Evolutionary conservation across 1,284 basidiomycete species (phyloP), one percentile per base, ranked within the genome.

Genomic region (Papiliotrema nemorosa): DNA sequence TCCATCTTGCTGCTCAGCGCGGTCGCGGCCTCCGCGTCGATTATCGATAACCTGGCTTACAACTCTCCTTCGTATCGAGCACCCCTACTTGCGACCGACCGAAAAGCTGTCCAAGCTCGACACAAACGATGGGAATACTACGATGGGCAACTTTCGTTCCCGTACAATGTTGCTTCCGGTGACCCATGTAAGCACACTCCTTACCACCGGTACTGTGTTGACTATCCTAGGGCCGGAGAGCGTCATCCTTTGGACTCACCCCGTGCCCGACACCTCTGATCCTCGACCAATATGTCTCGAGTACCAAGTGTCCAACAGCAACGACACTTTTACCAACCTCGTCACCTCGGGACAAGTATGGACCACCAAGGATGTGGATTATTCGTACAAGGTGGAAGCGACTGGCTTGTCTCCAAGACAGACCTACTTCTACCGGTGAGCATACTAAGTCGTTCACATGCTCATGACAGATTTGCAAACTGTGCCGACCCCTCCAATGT

Each of bases 111-210:
- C 2, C 25, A 44, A 20, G 26, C 18, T 12, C 38, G 44, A 9
- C 57, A 59, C 46, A 59, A 56, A 35, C 44, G 54, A 42, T 59
- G 57, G 54, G 57, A 55, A 29, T 58, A 58, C 42, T 60, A 60
- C 41, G 53, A 54, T 27, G 58, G 58, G 3, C 37, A 54, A 21
- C n/a, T 60, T 4, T 31, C 39, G 4, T 60, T 60, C 47, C 52
- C 58, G 7, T 57, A 60, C 27, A 47, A 50, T 37, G 55, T 60
- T 9, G 58, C 58, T 31, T 59, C 58, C 12, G 58, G 58, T 40
- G 54, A 59, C 42, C 58, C 55, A 25, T 52, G 52, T 57, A 31
- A 41, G 53, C n/a, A 24, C 26, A 3, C n/a, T 3, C 20, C 10
- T 31, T 10, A 26, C 39, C 29, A 18, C n/a, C n/a, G n/a, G n/a